Evolutionary conservation across 371 early-diverging fungal genomes (phyloP).

Genomic region (Apophysomyces sp.): DNA sequence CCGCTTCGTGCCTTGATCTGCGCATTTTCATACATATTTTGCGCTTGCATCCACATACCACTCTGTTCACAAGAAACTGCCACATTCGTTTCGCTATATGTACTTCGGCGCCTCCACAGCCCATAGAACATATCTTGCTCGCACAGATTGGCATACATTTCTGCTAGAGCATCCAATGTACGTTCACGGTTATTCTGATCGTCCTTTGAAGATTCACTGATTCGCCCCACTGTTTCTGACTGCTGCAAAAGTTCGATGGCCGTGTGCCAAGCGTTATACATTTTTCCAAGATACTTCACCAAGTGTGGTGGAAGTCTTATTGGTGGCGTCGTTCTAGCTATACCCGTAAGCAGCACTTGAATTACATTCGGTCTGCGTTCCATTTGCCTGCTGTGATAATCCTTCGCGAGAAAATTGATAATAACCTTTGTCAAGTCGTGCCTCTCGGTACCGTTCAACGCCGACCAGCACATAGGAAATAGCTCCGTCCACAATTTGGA

Average conservation of each 20-base stretch:
- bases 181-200: conserved; percentile 89
- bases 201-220: conserved; percentile 65
- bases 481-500: conserved; percentile 83
- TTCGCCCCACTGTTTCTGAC: conserved; percentile 42
- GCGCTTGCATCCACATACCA: conserved; percentile 94
- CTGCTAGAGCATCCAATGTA: conserved; percentile 86
- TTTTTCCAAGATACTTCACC: conserved; percentile 88
- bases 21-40: conserved; percentile 91
- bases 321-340: conserved; percentile 70
- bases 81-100: conserved; percentile 94
- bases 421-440: conserved; percentile 83
- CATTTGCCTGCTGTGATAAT: conserved; percentile 85
- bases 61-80: conserved; percentile 95
- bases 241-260: conserved; percentile 75
- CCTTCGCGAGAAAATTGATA: conserved; percentile 84
- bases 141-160: conserved; percentile 73
- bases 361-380: conserved; percentile 89
- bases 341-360: conserved; percentile 85
- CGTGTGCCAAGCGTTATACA: conserved; percentile 91
- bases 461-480: conserved; percentile 86
- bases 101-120: conserved; percentile 89
- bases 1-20: conserved; percentile 92
- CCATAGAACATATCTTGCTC: conserved; percentile 95
- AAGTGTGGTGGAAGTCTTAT: conserved; percentile 91
- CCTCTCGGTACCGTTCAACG: conserved; percentile 69